Base-by-base conservation (phyloP, 139 green algal genomes). In the Diplosphaera chodatii region DNA sequence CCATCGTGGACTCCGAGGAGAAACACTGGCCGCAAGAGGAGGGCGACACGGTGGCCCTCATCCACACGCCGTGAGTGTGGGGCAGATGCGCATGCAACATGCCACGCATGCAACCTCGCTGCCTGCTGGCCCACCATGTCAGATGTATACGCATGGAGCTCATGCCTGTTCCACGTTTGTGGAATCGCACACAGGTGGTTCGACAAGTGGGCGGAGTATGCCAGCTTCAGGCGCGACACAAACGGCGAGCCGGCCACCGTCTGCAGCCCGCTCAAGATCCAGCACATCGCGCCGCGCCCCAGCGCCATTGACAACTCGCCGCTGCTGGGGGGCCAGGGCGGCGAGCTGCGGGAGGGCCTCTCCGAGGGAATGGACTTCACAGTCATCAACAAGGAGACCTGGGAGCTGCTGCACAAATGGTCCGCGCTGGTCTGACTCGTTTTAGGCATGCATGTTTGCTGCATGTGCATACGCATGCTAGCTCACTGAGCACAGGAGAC, bases 351-450 rank as follows among this genome's bases (percentile, higher is more conserved):
- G 48, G 48, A 59, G 48, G 48, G 48, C 10, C 48, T 59, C 13
- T 18, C 22, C 48, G 67, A 71, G 67, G 37, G 40, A 4, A 34
- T 48, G 22, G 74, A 87, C 68, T 90, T 82, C 29, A 75, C 70
- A 32, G 20, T 78, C 15, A 30, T 88, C 2, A 66, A 64, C 3
- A 55, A 87, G 41, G 37, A 55, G 4, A 62, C 74, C 20, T 92
- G 87, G 87, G 23, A 80, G 22, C 67, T 79, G 48, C 63, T 92
- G 20, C 71, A 79, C 25, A 32, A 37, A 27, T 92, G 77, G 78
- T 79, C 32, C 33, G 73, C 37, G 8, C 13, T 13, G n/a, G n/a
- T n/a, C n/a, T n/a, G n/a, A n/a, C n/a, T 48, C 37, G 37, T 48
- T 48, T 48, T 48, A 8, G 13, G 13, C 10, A 8, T 21, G 37